These are phyloP conservation scores for Chlorella sp. DNA, from an alignment of 139 green algal species.

Conservation along the genomic window DNA sequence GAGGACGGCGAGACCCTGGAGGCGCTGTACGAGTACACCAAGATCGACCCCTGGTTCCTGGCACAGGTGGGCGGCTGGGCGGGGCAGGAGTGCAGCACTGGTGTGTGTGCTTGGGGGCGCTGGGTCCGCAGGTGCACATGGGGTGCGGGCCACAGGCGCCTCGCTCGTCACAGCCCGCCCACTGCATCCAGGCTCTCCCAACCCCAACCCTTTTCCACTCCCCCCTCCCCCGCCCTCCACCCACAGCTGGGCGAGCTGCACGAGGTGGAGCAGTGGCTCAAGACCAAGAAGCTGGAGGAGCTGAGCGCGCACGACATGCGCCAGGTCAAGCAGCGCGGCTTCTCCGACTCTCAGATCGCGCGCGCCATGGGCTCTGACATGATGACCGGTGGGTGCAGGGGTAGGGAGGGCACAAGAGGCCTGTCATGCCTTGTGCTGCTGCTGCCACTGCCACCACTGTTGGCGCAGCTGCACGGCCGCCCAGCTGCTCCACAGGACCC, in stretches of 20 bases:
- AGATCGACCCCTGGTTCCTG: slow-evolving; percentile 98
- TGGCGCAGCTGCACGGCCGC: background rate
- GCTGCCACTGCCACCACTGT: background rate
- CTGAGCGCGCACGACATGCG: slow-evolving; percentile 81
- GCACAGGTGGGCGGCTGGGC: slow-evolving; percentile 65
- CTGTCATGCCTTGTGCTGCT: background rate
- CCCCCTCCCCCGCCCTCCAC: background rate
- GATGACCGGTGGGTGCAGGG: background rate
- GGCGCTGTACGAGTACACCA: slow-evolving; percentile 89
- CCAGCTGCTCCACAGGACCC: background rate
- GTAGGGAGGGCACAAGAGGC: background rate
- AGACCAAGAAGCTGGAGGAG: slow-evolving; percentile 64
- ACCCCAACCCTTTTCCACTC: background rate
- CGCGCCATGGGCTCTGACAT: slow-evolving; percentile 17
- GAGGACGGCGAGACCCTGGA: slow-evolving; percentile 86
- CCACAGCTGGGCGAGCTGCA: slow-evolving; percentile 56
- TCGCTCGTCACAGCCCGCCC: too few species aligned
- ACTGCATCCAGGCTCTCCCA: background rate
- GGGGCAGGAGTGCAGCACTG: background rate
- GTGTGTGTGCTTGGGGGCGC: background rate
- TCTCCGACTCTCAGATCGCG: slow-evolving; percentile 92
- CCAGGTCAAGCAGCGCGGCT: slow-evolving; percentile 89
- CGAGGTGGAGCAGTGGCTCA: slow-evolving; percentile 82
- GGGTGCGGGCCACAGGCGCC: too few species aligned
- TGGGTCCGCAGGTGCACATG: background rate